Evolutionary conservation across 495 filamentous ascomycete species (phyloP), one percentile per base, ranked within the genome.

Genomic region (Glarea lozoyensis): DNA sequence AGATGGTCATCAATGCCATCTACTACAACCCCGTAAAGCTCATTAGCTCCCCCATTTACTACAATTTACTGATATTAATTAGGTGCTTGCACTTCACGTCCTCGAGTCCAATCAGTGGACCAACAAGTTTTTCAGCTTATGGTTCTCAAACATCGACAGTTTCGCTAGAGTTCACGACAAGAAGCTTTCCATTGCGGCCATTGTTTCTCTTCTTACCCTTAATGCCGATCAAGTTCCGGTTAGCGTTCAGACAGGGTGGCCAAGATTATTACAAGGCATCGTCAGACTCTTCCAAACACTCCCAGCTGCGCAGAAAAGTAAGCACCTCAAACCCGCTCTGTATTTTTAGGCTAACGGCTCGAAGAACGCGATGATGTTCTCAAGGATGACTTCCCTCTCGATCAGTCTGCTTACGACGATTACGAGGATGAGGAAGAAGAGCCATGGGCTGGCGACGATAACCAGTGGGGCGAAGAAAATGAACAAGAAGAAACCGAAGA

Each of bases 101-200:
- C 70, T 98, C 29, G 92, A 98, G 62, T 60, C 71, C n/a, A 87
- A 90, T 42, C 81, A 76, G 43, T 95, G 86, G 89, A 98, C 92
- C n/a, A 97, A 97, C 64, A 95, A 93, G 65, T 97, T 98, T 64
- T 98, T 98, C 75, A 92, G 82, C 61, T 68, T 88, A 23, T 98
- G 92, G 92, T 98, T 98, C 63, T 82, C 85, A 22, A 95, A 79
- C 61, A 98, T 98, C 63, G 86, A 94, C 46, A 82, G 78, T 60
- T 95, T 98, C 66, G 81, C 79, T 41, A 72, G 92, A 12, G 92
- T 98, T 10, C 92, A 98, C 56, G 92, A 98, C 67, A 98, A 98
- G 76, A 97, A 93, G 68, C 68, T 98, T 24, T 94, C 86, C 23
- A 95, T 98, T 59, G 81, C 88, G 27, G 92, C 88, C 13, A 98